A percentile compares a stretch with the other conserved stretches of the same genome.
phyloP scores from a whole-genome alignment of 2,329 filamentous ascomycete species.

The Cadophora gregata region DNA sequence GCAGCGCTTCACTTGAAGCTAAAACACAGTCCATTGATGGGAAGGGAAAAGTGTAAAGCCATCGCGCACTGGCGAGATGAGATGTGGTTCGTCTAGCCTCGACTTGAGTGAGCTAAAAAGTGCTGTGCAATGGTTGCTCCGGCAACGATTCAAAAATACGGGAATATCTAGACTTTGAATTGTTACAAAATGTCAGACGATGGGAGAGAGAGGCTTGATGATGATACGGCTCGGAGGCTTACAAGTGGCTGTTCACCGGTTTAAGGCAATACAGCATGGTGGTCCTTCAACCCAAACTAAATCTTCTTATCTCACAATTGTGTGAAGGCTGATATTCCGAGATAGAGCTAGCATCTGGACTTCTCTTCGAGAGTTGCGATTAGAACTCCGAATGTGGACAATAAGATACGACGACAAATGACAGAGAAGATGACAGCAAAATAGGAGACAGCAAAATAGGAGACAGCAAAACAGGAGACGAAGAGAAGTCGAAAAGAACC shows the following conservation, averaged over 20 bases:
- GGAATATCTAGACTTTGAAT: background rate
- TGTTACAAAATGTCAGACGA: background rate
- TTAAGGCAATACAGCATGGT: background rate
- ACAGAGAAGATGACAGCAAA: no score
- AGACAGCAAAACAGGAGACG: no score
- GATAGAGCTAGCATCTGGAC: no score
- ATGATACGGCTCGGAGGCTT: background rate
- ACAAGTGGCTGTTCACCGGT: background rate
- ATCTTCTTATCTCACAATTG: no score
- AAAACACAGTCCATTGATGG: background rate
- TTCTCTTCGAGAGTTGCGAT: no score
- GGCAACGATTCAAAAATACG: background rate
- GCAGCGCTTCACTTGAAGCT: conserved; percentile 1
- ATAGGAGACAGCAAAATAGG: no score
- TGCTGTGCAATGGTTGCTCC: background rate
- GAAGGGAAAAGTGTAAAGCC: conserved; percentile 11
- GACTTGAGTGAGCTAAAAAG: background rate
- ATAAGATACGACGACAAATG: no score
- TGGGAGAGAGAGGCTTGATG: background rate
- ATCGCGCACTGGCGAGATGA: conserved; percentile 3
- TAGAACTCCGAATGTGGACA: no score
- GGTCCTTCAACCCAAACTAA: background rate
- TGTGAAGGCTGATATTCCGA: background rate
- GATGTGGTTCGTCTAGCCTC: background rate
- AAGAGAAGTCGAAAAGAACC: no score